Percentiles rank a stretch among this genome's conserved stretches.
Conservation (phyloP, 2,329 filamentous ascomycete genomes). For the Bipolaris bicolor region DNA sequence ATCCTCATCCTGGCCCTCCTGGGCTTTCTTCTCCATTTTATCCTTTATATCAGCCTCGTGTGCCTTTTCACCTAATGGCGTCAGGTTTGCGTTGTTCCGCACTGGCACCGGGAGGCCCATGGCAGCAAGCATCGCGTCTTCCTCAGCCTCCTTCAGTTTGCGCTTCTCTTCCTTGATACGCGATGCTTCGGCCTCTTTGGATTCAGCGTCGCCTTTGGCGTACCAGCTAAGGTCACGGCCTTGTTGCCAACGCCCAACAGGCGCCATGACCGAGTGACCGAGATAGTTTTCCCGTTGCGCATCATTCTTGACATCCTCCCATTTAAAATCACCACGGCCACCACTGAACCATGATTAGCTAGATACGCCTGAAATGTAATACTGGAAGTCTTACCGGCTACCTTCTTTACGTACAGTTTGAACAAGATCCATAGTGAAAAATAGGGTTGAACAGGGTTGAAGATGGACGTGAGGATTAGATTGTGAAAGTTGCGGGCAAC, state of each 20-base stretch:
- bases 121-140: slow-evolving; percentile 84
- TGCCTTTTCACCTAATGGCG: slow-evolving; percentile 61
- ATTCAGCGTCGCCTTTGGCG: slow-evolving; percentile 61
- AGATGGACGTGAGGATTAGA: neutral
- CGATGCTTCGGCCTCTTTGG: slow-evolving; percentile 63
- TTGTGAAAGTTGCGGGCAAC: slow-evolving; percentile 29
- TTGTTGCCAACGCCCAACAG: slow-evolving; percentile 90
- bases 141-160: slow-evolving; percentile 86
- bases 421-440: slow-evolving; percentile 80
- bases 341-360: slow-evolving; percentile 60
- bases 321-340: slow-evolving; percentile 89
- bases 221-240: slow-evolving; percentile 73
- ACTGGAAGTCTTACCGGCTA: slow-evolving; percentile 61
- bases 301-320: slow-evolving; percentile 90
- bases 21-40: slow-evolving; percentile 58
- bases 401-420: slow-evolving; percentile 91
- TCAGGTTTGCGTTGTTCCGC: slow-evolving; percentile 67
- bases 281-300: slow-evolving; percentile 88
- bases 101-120: slow-evolving; percentile 78
- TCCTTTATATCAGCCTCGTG: slow-evolving; percentile 63
- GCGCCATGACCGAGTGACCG: slow-evolving; percentile 89
- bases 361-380: neutral
- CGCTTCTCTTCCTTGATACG: slow-evolving; percentile 73
- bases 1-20: slow-evolving; percentile 44
- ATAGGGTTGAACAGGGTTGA: slow-evolving; percentile 12